phyloP scores from a whole-genome alignment of 2,329 filamentous ascomycete species.

The Cordyceps cateniannulata region DNA sequence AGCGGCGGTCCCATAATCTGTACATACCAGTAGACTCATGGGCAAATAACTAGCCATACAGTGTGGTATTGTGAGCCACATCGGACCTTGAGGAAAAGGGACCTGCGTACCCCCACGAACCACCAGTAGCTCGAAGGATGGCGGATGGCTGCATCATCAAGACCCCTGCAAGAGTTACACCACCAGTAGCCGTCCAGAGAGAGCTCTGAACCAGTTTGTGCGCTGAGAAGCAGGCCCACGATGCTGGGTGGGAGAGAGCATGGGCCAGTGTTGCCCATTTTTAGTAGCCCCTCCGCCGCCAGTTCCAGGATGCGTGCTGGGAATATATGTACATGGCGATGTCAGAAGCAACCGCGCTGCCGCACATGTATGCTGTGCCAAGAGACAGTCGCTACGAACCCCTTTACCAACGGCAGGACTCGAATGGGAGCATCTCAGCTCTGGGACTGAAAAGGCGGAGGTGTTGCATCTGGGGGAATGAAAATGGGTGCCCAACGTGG shows the following conservation, averaged over 20 bases:
- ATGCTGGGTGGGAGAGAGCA: not conserved
- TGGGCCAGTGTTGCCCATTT: not conserved
- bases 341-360: constrained; percentile 1
- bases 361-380: not conserved
- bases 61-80: constrained; percentile 8
- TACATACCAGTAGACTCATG: too few relatives aligned
- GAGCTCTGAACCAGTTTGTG: not conserved
- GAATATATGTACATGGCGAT: not conserved
- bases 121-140: not conserved
- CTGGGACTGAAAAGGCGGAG: constrained; percentile 3
- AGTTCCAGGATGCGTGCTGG: not conserved
- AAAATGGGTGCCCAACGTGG: constrained; percentile 7
- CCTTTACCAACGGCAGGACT: not conserved
- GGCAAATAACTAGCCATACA: not conserved
- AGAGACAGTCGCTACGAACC: not conserved
- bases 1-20: not conserved
- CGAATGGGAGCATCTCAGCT: not conserved
- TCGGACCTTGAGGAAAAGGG: not conserved
- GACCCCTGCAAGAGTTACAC: not conserved
- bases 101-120: not conserved
- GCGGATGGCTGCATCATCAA: not conserved
- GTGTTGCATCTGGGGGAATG: not conserved
- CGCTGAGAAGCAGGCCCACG: not conserved
- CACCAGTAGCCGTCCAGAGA: not conserved
- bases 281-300: not conserved